Percentiles rank a stretch among this genome's conserved stretches.
Evolutionary conservation across 257 asterid species (phyloP).

Genomic region (Plectranthus barbatus): DNA sequence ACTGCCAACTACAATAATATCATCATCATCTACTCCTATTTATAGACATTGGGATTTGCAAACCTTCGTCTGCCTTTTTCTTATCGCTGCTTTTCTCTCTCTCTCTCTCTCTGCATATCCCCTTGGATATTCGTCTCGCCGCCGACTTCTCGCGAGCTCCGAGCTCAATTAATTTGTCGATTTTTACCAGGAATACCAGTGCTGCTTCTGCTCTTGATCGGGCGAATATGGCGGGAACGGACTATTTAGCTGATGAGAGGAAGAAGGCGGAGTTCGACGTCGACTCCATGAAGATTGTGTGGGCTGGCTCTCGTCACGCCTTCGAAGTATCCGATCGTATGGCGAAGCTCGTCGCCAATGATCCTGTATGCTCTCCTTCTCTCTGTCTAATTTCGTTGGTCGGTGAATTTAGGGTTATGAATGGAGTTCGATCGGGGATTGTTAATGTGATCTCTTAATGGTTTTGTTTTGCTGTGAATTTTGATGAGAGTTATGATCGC

Average conservation of each 20-base stretch:
- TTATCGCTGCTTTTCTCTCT: too few relatives aligned
- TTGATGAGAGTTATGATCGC: neutral
- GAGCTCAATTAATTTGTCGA: neutral
- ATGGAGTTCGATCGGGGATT: neutral
- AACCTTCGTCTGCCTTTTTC: too few relatives aligned
- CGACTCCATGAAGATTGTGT: conserved; percentile 76
- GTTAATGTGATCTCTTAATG: neutral
- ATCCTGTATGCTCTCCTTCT: conserved; percentile 49
- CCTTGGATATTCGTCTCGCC: too few relatives aligned
- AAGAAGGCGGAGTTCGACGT: conserved; percentile 79
- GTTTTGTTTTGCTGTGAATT: neutral
- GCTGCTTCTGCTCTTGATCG: conserved; percentile 5
- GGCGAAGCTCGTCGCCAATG: conserved; percentile 84
- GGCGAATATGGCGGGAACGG: conserved; percentile 50
- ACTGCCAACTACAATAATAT: too few relatives aligned
- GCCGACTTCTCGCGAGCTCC: neutral
- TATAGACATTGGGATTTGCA: too few relatives aligned
- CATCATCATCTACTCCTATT: too few relatives aligned
- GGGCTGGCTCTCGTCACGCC: conserved; percentile 85
- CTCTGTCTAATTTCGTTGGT: neutral
- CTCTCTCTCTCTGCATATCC: too few relatives aligned
- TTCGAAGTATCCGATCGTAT: conserved; percentile 81
- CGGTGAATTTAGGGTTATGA: neutral
- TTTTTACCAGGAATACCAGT: neutral
- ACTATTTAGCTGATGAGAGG: conserved; percentile 77